These are phyloP conservation scores for Nemophila menziesii DNA, from an alignment of 257 asterid species.

Conservation along the genomic window DNA sequence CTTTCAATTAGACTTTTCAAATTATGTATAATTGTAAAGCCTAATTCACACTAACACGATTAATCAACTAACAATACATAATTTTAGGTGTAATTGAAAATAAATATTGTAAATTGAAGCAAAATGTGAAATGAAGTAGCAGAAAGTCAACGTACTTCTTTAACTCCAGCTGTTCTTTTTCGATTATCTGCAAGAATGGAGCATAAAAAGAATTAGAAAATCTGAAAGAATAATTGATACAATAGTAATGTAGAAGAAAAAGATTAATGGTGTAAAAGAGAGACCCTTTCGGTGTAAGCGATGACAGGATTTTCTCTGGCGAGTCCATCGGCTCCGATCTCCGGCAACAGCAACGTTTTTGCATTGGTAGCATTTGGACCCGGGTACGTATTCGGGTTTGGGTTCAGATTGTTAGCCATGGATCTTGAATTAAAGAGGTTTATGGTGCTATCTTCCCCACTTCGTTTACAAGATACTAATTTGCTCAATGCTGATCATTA, in stretches of 20 bases:
- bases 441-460: too few species aligned
- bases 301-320: conserved; percentile 67
- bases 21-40: neutral
- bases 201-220: conserved; percentile 1
- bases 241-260: neutral
- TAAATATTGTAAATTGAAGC: neutral
- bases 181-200: conserved; percentile 46
- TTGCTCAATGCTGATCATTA: too few species aligned
- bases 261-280: neutral
- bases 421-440: neutral
- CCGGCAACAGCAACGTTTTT: conserved; percentile 31
- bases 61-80: neutral
- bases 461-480: too few species aligned
- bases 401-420: conserved; percentile 31
- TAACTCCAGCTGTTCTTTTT: conserved; percentile 77
- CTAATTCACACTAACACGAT: neutral
- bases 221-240: neutral
- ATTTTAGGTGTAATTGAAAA: neutral
- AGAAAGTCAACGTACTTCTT: conserved; percentile 46
- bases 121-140: neutral
- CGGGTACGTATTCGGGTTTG: conserved; percentile 20
- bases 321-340: conserved; percentile 92
- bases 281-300: conserved; percentile 79
- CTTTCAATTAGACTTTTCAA: neutral
- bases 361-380: conserved; percentile 17